Percentiles rank a stretch among this genome's conserved stretches.
phyloP scores from a whole-genome alignment of 2,329 filamentous ascomycete species.

The Epichloe hybrida region DNA sequence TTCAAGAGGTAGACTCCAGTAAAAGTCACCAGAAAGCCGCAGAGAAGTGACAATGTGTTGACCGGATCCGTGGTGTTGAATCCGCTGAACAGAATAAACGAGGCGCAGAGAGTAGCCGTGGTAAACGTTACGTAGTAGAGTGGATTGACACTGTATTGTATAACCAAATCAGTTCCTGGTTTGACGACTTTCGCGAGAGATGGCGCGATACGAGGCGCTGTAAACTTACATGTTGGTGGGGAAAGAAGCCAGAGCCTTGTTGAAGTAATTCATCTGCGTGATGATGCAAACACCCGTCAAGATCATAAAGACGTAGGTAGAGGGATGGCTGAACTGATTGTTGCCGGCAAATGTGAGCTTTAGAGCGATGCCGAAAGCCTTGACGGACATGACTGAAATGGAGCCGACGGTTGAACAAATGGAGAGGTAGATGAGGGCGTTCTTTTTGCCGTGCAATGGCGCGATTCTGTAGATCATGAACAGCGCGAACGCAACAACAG shows the following conservation, averaged over 20 bases:
- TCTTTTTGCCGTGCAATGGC: conserved; percentile 85
- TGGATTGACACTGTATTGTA: conserved; percentile 61
- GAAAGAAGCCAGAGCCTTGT: conserved; percentile 94
- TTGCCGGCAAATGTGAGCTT: conserved; percentile 88
- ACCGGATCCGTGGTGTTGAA: conserved; percentile 91
- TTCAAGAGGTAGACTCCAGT: conserved; percentile 92
- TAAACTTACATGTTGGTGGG: conserved; percentile 81
- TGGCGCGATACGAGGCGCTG: not conserved
- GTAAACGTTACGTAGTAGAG: conserved; percentile 98
- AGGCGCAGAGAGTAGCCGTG: conserved; percentile 83
- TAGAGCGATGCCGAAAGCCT: conserved; percentile 93
- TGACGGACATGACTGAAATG: conserved; percentile 97
- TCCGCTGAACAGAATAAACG: conserved; percentile 88
- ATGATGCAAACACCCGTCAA: conserved; percentile 86
- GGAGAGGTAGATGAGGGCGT: conserved; percentile 89
- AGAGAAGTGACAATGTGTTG: conserved; percentile 83
- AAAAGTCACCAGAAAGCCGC: conserved; percentile 89
- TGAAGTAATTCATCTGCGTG: conserved; percentile 99
- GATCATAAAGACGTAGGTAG: conserved; percentile 95
- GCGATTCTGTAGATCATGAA: conserved; percentile 96
- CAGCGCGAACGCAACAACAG: conserved; percentile 69
- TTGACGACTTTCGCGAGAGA: not conserved
- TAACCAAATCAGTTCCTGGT: conserved; percentile 6
- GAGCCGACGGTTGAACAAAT: conserved; percentile 97
- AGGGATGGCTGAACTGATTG: conserved; percentile 91